phyloP scores from a whole-genome alignment of 495 filamentous ascomycete genomes.

The Tetracladium setigerum region DNA sequence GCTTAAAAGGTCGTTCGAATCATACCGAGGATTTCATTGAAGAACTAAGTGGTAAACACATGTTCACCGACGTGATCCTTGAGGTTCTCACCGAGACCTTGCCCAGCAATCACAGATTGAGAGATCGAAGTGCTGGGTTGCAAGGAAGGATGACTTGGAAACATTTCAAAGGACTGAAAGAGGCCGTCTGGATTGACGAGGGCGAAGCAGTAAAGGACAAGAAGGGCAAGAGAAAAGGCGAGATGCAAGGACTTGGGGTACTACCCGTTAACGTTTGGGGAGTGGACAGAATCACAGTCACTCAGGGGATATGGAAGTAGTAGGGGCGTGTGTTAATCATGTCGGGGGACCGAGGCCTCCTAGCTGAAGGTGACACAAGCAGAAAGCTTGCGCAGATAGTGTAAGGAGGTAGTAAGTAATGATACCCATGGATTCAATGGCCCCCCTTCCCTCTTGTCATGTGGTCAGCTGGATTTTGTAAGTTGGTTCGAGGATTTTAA shows the following conservation, averaged over 20 bases:
- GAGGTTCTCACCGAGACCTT: slow-evolving; percentile 31
- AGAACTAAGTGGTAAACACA: slow-evolving; percentile 32
- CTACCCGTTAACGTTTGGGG: slow-evolving; percentile 38
- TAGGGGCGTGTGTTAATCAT: slow-evolving; percentile 36
- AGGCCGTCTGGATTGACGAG: slow-evolving; percentile 29
- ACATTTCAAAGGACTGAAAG: slow-evolving; percentile 28
- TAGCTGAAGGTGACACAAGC: too few species aligned
- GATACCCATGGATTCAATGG: too few species aligned
- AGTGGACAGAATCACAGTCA: slow-evolving; percentile 38
- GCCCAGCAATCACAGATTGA: slow-evolving; percentile 23
- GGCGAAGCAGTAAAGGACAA: not conserved
- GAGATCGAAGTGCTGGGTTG: slow-evolving; percentile 23
- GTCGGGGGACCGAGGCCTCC: slow-evolving; percentile 25
- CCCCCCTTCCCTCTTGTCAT: too few species aligned
- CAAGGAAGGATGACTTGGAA: slow-evolving; percentile 35
- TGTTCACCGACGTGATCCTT: slow-evolving; percentile 35
- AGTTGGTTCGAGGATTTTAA: too few species aligned
- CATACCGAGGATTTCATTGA: slow-evolving; percentile 11
- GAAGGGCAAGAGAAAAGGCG: slow-evolving; percentile 19
- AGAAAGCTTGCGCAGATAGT: too few species aligned
- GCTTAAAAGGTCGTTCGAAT: not conserved
- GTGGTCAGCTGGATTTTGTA: too few species aligned
- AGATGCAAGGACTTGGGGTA: slow-evolving; percentile 31
- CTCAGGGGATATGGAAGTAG: slow-evolving; percentile 25
- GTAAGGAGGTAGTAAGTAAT: too few species aligned